phyloP scores from a whole-genome alignment of 495 filamentous ascomycete genomes.

The Penicillium paradoxum region DNA sequence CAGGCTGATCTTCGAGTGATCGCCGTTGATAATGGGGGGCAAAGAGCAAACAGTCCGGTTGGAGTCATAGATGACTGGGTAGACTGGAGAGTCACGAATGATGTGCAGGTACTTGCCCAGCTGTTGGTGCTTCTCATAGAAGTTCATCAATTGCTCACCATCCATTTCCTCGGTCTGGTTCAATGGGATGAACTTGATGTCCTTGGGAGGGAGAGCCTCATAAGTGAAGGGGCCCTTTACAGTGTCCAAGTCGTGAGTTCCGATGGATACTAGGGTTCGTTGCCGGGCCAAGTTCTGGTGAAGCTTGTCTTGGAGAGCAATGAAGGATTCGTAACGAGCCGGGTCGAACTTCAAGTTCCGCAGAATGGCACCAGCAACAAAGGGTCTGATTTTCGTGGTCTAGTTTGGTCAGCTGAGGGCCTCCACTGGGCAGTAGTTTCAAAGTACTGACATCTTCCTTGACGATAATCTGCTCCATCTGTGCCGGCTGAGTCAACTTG shows the following conservation, averaged over 20 bases:
- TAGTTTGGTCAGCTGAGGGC: constrained; percentile 23
- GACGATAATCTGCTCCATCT: constrained; percentile 75
- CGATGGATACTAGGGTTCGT: constrained; percentile 89
- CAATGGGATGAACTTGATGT: constrained; percentile 85
- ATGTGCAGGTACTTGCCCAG: constrained; percentile 83
- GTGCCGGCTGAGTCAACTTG: constrained; percentile 61
- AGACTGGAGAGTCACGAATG: constrained; percentile 86
- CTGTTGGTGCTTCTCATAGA: constrained; percentile 90
- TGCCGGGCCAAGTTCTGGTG: constrained; percentile 94
- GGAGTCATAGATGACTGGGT: constrained; percentile 93
- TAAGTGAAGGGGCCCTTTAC: constrained; percentile 95
- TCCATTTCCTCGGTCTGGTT: constrained; percentile 88
- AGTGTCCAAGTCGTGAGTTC: constrained; percentile 94
- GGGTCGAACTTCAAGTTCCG: constrained; percentile 88
- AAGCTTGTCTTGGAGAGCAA: constrained; percentile 93
- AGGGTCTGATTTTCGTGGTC: constrained; percentile 76
- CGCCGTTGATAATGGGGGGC: constrained; percentile 94
- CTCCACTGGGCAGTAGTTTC: neutral
- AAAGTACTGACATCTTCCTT: constrained; percentile 54
- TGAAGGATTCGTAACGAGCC: constrained; percentile 93
- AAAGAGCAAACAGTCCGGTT: constrained; percentile 85
- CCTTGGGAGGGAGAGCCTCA: constrained; percentile 83
- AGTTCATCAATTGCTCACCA: constrained; percentile 83
- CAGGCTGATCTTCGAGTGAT: constrained; percentile 91
- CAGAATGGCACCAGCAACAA: constrained; percentile 81